These are phyloP conservation scores for Orbilia javanica DNA, from an alignment of 2,329 filamentous ascomycete genomes.

Conservation along the genomic window DNA sequence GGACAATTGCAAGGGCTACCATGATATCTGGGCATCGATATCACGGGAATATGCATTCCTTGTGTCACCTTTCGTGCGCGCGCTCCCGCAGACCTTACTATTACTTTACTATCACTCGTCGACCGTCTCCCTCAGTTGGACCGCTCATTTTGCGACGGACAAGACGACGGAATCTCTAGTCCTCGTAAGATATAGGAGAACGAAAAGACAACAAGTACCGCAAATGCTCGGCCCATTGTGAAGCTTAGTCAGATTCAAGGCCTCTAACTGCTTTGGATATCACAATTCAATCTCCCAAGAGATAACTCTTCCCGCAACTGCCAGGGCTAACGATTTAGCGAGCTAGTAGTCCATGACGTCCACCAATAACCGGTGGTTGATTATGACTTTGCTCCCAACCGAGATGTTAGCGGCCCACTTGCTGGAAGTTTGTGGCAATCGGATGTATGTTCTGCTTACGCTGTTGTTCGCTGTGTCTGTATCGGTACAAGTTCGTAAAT, in stretches of 20 bases:
- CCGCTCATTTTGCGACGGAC: not conserved
- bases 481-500: slow-evolving; percentile 5
- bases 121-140: not conserved
- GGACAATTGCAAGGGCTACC: not conserved
- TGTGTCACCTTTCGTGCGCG: slow-evolving; percentile 11
- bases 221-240: too few species aligned
- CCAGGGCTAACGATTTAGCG: slow-evolving; percentile 15
- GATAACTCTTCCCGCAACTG: slow-evolving; percentile 10
- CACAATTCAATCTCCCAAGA: slow-evolving; percentile 5
- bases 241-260: slow-evolving; percentile 10
- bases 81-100: not conserved
- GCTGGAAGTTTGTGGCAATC: slow-evolving; percentile 1
- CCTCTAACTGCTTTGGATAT: not conserved
- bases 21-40: not conserved
- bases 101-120: not conserved
- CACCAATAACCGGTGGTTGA: slow-evolving; percentile 4
- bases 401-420: slow-evolving; percentile 13
- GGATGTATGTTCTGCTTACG: slow-evolving; percentile 8
- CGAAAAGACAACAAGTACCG: too few species aligned
- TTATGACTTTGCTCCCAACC: slow-evolving; percentile 6
- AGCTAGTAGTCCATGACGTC: not conserved
- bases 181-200: too few species aligned
- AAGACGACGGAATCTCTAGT: not conserved
- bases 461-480: not conserved
- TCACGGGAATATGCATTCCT: slow-evolving; percentile 1